Base-by-base conservation (phyloP, 352 stramenopile genomes). In the Peronosclerospora sorghi region DNA sequence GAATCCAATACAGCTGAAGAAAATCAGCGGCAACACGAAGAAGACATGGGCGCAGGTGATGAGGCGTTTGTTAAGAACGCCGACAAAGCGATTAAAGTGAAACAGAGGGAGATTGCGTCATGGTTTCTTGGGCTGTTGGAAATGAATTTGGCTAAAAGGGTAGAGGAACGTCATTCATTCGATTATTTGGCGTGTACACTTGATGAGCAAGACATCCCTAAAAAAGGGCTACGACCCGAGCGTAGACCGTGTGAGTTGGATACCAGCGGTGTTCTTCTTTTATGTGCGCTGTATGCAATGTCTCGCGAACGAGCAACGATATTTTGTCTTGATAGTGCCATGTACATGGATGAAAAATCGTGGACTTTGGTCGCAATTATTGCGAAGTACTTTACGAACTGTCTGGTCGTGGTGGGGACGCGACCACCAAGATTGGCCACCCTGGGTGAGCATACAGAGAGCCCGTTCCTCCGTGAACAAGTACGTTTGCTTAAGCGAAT, bases 381-480 rank as follows among this genome's bases (percentile, higher is more conserved):
- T 24, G 73, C 72, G 7, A 86, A 90, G 48, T 90, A 93, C 38
- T 90, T 90, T 35, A 90, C 77, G 1, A 93, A 93, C 48, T 90
- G 75, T 30, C 41, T 90, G 38, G 56, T 89, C 1, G 65, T 90
- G 15, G 51, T 90, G 23, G 73, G 70, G 6, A 86, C 75, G 2
- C 61, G 77, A 15, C 75, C 80, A 28, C 80, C 80, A 5, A 86
- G 73, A 27, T 45, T 80, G 13, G 74, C 66, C n/a, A n/a, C n/a
- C 17, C 28, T 81, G 14, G 69, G 54, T 14, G 74, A 92, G 32
- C 67, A 85, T 24, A 89, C 76, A 0, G 71, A 83, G 37, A 88
- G 76, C 32, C 80, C 68, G 2, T 83, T 73, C 1, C 89, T 86
- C 43, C 65, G 73, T 10, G 86, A 87, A 45, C 72, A 79, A 8